These are phyloP conservation scores for Singerocomus inundabilis DNA, from an alignment of 1,284 basidiomycete species.

Conservation along the genomic window DNA sequence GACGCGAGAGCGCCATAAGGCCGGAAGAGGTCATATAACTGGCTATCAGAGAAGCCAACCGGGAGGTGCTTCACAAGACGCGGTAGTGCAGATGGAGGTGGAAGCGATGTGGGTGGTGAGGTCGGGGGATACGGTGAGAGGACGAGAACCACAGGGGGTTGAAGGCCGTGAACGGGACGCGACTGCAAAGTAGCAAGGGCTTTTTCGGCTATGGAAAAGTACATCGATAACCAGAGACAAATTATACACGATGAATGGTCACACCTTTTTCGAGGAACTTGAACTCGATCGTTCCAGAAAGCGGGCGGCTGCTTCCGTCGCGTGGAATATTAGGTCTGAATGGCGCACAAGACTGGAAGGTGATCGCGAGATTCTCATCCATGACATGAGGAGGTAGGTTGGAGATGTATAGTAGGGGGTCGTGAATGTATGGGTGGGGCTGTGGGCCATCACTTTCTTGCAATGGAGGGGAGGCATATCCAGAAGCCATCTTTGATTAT, in stretches of 20 bases:
- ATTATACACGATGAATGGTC: conserved; percentile 23
- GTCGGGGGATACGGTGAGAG: conserved; percentile 75
- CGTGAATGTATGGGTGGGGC: conserved; percentile 75
- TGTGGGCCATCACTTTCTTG: conserved; percentile 34
- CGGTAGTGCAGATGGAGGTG: conserved; percentile 69
- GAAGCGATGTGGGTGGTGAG: conserved; percentile 65
- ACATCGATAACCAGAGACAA: conserved; percentile 7
- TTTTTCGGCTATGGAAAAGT: conserved; percentile 68
- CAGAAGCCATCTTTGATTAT: conserved; percentile 38
- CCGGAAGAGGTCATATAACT: conserved; percentile 75
- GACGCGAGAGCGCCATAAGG: conserved; percentile 72
- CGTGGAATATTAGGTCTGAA: conserved; percentile 73
- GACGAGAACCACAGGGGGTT: conserved; percentile 57
- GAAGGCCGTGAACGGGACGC: conserved; percentile 60
- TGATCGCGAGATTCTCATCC: conserved; percentile 70
- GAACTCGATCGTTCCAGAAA: conserved; percentile 75
- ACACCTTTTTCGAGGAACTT: conserved; percentile 74
- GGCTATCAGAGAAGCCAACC: conserved; percentile 63
- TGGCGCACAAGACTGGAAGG: conserved; percentile 70
- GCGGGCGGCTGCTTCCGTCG: conserved; percentile 49
- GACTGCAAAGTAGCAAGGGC: conserved; percentile 79
- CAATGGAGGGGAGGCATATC: conserved; percentile 35
- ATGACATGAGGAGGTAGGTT: conserved; percentile 66
- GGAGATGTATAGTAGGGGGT: conserved; percentile 75
- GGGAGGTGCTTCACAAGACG: conserved; percentile 79